Base-by-base conservation (phyloP, 257 asterid genomes). In the Jasminum sambac region DNA sequence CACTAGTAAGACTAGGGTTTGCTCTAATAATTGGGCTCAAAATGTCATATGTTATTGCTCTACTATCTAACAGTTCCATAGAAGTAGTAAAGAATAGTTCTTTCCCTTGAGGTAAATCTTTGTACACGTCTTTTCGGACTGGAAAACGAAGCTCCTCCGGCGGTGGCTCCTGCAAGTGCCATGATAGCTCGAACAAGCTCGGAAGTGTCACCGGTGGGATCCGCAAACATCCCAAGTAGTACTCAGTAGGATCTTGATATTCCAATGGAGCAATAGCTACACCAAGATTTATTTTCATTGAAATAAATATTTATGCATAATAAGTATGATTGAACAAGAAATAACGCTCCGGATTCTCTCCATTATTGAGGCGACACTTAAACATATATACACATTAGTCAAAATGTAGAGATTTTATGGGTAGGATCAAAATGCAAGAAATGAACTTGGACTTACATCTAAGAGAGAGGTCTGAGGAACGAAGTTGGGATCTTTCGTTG, bases 151-250 rank as follows among this genome's bases (percentile, higher is more conserved):
- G 73, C 6, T 83, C 87, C 61, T 80, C 83, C 0, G 87, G 85
- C 1, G 87, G 87, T 5, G 87, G 85, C 46, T 83, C 85, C 64
- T 80, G 87, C 41, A 83, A 68, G 72, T 80, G 79, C 81, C 85
- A 80, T 1, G 87, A 77, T 14, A 83, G 85, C 40, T 83, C 87
- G 34, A 83, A 78, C 43, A 83, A 71, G 74, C 66, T 72, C 17
- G 87, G 87, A 11, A 83, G 72, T 0, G 80, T 63, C 19, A 79
- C 62, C 0, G 87, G 83, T 6, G 87, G 85, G 66, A 67, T 78
- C 24, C 83, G 70, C 17, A 83, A 68, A 57, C 78, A 77, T 2
- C 87, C 81, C 25, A 83, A 41, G 72, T 80, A 83, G 37, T 80
- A 77, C 72, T 80, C 85, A 11, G 72, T 74, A 0, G 85, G 85